Percentiles rank a stretch among this genome's conserved stretches.
Conservation (phyloP, 2,329 filamentous ascomycete species). For the Alternaria gansuensis region DNA sequence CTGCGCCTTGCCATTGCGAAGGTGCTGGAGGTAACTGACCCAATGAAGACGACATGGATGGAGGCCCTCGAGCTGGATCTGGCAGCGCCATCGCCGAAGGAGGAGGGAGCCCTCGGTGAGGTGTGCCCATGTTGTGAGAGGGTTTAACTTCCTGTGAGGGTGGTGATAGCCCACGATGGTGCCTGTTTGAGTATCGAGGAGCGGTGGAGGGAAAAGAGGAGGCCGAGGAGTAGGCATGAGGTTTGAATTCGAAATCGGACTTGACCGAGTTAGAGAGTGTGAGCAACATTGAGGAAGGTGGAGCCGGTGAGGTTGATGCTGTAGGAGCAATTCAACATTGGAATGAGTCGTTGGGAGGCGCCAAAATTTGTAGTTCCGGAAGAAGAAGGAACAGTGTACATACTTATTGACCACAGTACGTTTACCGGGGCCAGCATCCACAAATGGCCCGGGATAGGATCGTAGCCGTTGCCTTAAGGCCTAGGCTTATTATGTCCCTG, state of each 20-base stretch:
- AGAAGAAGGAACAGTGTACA: constrained; percentile 49
- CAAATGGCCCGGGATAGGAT: constrained; percentile 45
- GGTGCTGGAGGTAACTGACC: constrained; percentile 57
- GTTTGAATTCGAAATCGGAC: constrained; percentile 59
- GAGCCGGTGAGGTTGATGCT: constrained; percentile 28
- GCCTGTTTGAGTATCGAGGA: constrained; percentile 53
- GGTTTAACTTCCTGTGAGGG: constrained; percentile 55
- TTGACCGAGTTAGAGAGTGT: constrained; percentile 60
- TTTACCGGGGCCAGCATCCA: constrained; percentile 49
- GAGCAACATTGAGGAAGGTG: constrained; percentile 58
- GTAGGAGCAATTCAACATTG: constrained; percentile 44
- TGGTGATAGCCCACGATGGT: constrained; percentile 52
- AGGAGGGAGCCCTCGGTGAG: constrained; percentile 63
- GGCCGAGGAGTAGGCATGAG: constrained; percentile 60
- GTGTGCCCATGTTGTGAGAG: constrained; percentile 59
- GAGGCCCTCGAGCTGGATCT: constrained; percentile 55
- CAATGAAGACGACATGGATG: constrained; percentile 49
- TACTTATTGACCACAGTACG: constrained; percentile 49
- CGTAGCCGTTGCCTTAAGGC: constrained; percentile 45
- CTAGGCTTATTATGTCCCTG: constrained; percentile 49
- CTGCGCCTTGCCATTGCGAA: constrained; percentile 60
- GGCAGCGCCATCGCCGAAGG: constrained; percentile 63
- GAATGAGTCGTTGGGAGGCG: constrained; percentile 44
- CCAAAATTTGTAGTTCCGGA: constrained; percentile 43
- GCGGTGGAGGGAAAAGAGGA: constrained; percentile 52